Evolutionary conservation across 1,284 basidiomycete genomes (phyloP).

Genomic region (Apiotrichum mycotoxinovorans): DNA sequence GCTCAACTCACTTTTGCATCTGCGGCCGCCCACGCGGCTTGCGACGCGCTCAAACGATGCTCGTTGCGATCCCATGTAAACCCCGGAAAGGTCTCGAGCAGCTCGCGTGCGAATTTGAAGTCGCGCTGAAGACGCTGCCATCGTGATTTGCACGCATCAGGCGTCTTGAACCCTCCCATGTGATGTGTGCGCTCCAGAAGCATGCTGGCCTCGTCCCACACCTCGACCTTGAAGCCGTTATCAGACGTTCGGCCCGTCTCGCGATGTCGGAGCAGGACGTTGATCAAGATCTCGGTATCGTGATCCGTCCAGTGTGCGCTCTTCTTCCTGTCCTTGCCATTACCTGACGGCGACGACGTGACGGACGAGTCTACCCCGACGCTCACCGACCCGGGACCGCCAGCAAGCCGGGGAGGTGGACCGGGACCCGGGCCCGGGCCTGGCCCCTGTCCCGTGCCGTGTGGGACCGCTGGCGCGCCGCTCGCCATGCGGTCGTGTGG

Average conservation of each 20-base stretch:
- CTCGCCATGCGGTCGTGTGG: slow-evolving; percentile 4
- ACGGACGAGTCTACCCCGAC: not conserved
- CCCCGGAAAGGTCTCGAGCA: slow-evolving; percentile 27
- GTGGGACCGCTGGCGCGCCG: slow-evolving; percentile 1
- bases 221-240: slow-evolving; percentile 44
- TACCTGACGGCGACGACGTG: slow-evolving; percentile 24
- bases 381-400: not conserved
- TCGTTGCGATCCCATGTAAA: slow-evolving; percentile 32
- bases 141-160: slow-evolving; percentile 44
- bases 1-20: slow-evolving; percentile 21
- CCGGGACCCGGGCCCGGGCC: not conserved
- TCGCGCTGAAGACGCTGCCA: slow-evolving; percentile 46
- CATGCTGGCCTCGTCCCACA: slow-evolving; percentile 38
- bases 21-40: slow-evolving; percentile 34
- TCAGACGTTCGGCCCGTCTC: slow-evolving; percentile 38
- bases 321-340: slow-evolving; percentile 36
- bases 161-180: slow-evolving; percentile 42
- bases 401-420: not conserved
- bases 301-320: slow-evolving; percentile 42
- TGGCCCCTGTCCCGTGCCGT: not conserved
- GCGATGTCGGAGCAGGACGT: slow-evolving; percentile 30
- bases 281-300: slow-evolving; percentile 36
- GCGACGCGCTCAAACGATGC: slow-evolving; percentile 26
- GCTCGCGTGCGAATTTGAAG: slow-evolving; percentile 38
- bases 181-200: slow-evolving; percentile 26